phyloP scores from a whole-genome alignment of 225 moss, liverwort and hornwort genomes.

The Pleurozium schreberi region DNA sequence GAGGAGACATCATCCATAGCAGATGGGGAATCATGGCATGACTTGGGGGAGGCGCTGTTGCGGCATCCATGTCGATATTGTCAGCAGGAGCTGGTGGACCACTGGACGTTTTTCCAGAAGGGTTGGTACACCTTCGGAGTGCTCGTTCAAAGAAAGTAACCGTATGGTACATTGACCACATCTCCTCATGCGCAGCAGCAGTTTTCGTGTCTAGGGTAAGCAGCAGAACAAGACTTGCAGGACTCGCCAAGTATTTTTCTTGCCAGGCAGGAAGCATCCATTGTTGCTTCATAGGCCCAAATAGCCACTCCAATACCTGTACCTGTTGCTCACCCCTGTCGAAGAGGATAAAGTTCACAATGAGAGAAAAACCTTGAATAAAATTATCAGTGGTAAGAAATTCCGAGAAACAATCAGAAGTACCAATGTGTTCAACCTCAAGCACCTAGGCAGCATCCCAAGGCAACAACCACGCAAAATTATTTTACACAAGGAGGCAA shows the following conservation, averaged over 20 bases:
- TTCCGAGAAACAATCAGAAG: neutral
- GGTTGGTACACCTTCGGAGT: slow-evolving; percentile 69
- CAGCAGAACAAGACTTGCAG: slow-evolving; percentile 56
- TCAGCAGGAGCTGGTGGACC: slow-evolving; percentile 24
- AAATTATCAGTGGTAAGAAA: neutral
- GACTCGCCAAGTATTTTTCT: slow-evolving; percentile 57
- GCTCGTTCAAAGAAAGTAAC: slow-evolving; percentile 93
- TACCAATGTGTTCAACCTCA: neutral
- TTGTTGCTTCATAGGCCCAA: slow-evolving; percentile 64
- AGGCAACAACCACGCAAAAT: neutral
- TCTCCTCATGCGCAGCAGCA: slow-evolving; percentile 47
- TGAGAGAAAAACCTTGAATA: neutral
- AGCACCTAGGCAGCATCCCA: neutral
- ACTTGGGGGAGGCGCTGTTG: slow-evolving; percentile 18
- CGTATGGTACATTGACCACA: slow-evolving; percentile 91
- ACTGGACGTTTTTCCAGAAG: slow-evolving; percentile 32
- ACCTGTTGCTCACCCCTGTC: slow-evolving; percentile 62
- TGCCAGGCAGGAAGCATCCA: slow-evolving; percentile 91
- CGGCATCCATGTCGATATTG: slow-evolving; percentile 55
- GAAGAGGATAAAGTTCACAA: neutral
- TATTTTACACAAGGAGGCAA: neutral
- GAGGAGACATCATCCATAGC: slow-evolving; percentile 75
- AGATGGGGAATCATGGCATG: slow-evolving; percentile 64
- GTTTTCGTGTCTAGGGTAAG: slow-evolving; percentile 30
- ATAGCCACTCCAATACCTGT: slow-evolving; percentile 83